Conservation (phyloP, 139 green algal species). For the Spirogloea muscicola region DNA sequence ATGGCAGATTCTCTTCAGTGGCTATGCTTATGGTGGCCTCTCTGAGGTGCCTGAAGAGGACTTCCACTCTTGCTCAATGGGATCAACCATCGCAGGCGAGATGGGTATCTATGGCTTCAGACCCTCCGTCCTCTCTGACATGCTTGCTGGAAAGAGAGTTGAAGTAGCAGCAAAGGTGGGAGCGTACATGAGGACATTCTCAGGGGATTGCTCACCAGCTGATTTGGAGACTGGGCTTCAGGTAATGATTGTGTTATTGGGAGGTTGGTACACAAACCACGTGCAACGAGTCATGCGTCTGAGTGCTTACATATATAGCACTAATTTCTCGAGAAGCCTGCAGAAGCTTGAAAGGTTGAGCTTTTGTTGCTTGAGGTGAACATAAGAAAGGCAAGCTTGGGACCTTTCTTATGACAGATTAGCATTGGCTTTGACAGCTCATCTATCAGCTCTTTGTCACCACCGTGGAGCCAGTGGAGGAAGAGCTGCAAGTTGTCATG, state of each 20-base stretch:
- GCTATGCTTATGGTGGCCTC: constrained; percentile 66
- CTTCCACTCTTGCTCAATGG: constrained; percentile 55
- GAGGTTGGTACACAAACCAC: too few species aligned
- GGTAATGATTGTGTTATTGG: constrained; percentile 14
- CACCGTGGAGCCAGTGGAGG: constrained; percentile 9
- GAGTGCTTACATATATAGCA: too few species aligned
- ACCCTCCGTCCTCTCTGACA: constrained; percentile 58
- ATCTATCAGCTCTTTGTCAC: constrained; percentile 70
- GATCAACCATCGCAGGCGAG: constrained; percentile 61
- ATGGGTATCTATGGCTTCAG: constrained; percentile 75
- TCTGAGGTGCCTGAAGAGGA: constrained; percentile 56
- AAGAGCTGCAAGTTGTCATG: constrained; percentile 41
- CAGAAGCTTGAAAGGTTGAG: too few species aligned
- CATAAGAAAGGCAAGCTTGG: too few species aligned
- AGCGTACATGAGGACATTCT: constrained; percentile 65
- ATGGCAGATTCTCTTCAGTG: constrained; percentile 67
- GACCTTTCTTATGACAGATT: too few species aligned
- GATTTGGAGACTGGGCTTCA: constrained; percentile 71
- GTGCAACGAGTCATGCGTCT: too few species aligned
- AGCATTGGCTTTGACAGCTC: constrained; percentile 67
- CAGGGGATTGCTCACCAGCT: constrained; percentile 59
- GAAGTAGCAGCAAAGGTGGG: constrained; percentile 46
- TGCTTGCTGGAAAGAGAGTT: constrained; percentile 62
- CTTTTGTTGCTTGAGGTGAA: too few species aligned
- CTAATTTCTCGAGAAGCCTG: too few species aligned